Conservation (phyloP, 768 basidiomycete species). For the Boletus edulis region DNA sequence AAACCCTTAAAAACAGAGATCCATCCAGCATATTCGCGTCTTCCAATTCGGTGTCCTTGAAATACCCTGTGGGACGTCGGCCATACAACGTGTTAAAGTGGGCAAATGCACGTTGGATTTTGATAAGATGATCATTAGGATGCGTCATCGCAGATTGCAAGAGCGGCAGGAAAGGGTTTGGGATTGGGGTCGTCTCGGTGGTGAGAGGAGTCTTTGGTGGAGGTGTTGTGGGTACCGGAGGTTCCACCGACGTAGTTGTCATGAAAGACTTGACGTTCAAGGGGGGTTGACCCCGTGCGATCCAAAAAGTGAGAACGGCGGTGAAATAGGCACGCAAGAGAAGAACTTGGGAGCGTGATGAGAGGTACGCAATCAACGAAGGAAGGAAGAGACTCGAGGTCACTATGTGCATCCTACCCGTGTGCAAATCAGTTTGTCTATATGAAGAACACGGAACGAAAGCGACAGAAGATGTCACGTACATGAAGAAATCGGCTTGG, state of each 20-base stretch:
- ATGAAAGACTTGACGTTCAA: no score
- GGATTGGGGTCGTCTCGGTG: no score
- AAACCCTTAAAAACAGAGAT: not conserved
- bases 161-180: not conserved
- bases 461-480: not conserved
- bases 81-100: not conserved
- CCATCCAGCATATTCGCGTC: not conserved
- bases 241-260: no score
- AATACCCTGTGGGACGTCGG: not conserved
- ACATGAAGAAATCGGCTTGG: conserved; percentile 49
- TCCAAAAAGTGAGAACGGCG: no score
- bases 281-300: no score
- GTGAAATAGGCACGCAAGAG: no score
- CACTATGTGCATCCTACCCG: not conserved
- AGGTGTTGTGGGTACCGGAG: no score
- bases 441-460: not conserved
- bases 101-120: not conserved
- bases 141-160: not conserved
- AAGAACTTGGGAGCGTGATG: no score
- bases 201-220: no score
- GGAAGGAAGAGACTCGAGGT: not conserved
- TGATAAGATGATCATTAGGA: not conserved
- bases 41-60: not conserved
- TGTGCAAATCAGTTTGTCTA: not conserved
- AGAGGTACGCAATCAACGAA: no score